Percentiles rank a stretch among this genome's conserved stretches.
Evolutionary conservation across 2,329 filamentous ascomycete genomes (phyloP).

Genomic region (Fusarium verticillioides): DNA sequence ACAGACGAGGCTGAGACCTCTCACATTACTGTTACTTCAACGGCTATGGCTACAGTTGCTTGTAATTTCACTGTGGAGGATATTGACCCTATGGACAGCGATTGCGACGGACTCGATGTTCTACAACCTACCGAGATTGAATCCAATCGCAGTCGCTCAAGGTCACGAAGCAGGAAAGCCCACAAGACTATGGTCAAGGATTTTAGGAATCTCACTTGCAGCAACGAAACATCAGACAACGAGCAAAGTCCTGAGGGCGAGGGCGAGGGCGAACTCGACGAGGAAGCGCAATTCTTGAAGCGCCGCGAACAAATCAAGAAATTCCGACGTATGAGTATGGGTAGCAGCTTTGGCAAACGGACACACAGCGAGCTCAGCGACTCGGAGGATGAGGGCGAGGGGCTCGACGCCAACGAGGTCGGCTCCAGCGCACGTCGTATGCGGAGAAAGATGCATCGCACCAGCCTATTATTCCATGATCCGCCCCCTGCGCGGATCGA

Average conservation of each 20-base stretch:
- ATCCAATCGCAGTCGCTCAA: constrained; percentile 55
- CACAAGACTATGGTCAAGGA: constrained; percentile 58
- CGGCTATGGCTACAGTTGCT: constrained; percentile 29
- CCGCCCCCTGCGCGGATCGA: constrained; percentile 63
- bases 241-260: constrained; percentile 50
- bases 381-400: constrained; percentile 56
- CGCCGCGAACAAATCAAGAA: constrained; percentile 57
- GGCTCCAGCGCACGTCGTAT: constrained; percentile 61
- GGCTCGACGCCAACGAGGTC: constrained; percentile 55
- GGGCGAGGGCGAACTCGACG: constrained; percentile 52
- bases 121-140: constrained; percentile 60
- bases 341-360: constrained; percentile 66
- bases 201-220: constrained; percentile 59
- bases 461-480: constrained; percentile 61
- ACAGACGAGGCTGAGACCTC: constrained; percentile 40
- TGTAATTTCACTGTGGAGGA: constrained; percentile 58
- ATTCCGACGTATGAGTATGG: constrained; percentile 60
- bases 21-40: constrained; percentile 30
- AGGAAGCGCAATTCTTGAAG: constrained; percentile 52
- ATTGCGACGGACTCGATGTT: constrained; percentile 55
- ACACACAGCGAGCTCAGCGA: constrained; percentile 66
- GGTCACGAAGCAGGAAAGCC: constrained; percentile 53
- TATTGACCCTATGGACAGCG: constrained; percentile 59
- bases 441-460: constrained; percentile 59
- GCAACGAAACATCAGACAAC: constrained; percentile 51